phyloP scores from a whole-genome alignment of 2,329 filamentous ascomycete species.

The Neoscytalidium dimidiatum region DNA sequence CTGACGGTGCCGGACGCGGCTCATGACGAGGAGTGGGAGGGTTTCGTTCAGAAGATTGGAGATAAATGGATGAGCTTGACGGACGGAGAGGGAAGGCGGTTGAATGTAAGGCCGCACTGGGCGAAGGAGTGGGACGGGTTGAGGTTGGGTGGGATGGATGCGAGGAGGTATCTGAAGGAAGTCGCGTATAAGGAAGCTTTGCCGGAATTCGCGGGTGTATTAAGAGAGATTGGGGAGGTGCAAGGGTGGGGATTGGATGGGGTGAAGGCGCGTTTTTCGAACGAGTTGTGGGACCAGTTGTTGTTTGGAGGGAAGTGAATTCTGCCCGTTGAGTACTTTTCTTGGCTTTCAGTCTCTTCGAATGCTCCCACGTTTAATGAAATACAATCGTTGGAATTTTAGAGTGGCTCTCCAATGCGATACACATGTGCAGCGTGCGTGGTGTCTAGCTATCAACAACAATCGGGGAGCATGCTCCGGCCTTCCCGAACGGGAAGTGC shows the following conservation, averaged over 20 bases:
- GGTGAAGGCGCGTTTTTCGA: conserved; percentile 44
- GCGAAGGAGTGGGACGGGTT: conserved; percentile 49
- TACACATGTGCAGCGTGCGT: too few relatives aligned
- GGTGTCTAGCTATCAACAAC: too few relatives aligned
- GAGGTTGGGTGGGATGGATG: conserved; percentile 29
- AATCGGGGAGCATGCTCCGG: too few relatives aligned
- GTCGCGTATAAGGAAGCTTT: conserved; percentile 44
- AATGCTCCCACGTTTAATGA: background rate
- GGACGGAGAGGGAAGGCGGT: conserved; percentile 20
- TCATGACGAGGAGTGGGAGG: conserved; percentile 41
- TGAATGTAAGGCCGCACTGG: conserved; percentile 48
- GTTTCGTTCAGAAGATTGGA: conserved; percentile 44
- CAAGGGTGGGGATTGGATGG: conserved; percentile 46
- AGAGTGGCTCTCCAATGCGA: too few relatives aligned
- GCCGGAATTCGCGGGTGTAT: conserved; percentile 35
- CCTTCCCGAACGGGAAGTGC: background rate
- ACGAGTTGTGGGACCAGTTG: conserved; percentile 41
- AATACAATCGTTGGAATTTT: too few relatives aligned
- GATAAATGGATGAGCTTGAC: conserved; percentile 44
- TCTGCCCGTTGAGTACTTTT: background rate
- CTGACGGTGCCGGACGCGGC: conserved; percentile 45
- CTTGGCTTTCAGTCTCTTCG: background rate
- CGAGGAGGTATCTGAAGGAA: conserved; percentile 37
- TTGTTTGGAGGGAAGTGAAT: conserved; percentile 21
- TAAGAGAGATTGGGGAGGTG: conserved; percentile 39